Evolutionary conservation across 1,284 basidiomycete genomes (phyloP), one percentile per base, ranked within the genome.

Genomic region (Marasmius fiardii): DNA sequence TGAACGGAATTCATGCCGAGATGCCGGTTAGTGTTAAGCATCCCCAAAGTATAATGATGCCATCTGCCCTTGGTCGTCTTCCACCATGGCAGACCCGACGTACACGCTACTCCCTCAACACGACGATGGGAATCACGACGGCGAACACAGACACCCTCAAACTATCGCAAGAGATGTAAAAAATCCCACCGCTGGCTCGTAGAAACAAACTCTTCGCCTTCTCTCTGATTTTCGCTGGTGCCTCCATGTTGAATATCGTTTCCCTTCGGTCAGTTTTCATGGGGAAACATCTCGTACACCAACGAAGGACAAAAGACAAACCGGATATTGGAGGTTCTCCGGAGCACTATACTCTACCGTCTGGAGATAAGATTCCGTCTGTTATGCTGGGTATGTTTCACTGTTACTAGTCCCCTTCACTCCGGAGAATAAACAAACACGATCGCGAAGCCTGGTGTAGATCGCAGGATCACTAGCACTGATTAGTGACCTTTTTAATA

Each of bases 281-380:
- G 10, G 28, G 10, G 16, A 41, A 16, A 7, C 39, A 7, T n/a
- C 39, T 1, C 7, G 39, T 20, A 18, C 39, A n/a, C n/a, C n/a
- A n/a, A n/a, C n/a, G 4, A 20, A 6, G 39, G 39, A 41, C 7
- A n/a, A n/a, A n/a, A n/a, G 39, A 41, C 7, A 16, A 7, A 2
- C 20, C 11, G 4, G 43, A 48, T 8, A 35, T 54, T 26, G 52
- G 50, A 8, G 55, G 56, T 11, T 64, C 85, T 16, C 80, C 81
- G 0, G 71, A 69, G 5, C 72, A 83, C 65, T 84, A 74, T 63
- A 76, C 72, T 0, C 70, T 87, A 12, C 81, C 82, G 4, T 84
- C 82, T 21, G 85, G 85, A 0, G 80, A 85, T 59, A 72, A 75
- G 58, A 86, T 87, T 43, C 85, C 85, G 0, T 74, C 78, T 11